Percentiles rank a stretch among this genome's conserved stretches.
phyloP scores from a whole-genome alignment of 306 rosid species.

The Sindora glabra region DNA sequence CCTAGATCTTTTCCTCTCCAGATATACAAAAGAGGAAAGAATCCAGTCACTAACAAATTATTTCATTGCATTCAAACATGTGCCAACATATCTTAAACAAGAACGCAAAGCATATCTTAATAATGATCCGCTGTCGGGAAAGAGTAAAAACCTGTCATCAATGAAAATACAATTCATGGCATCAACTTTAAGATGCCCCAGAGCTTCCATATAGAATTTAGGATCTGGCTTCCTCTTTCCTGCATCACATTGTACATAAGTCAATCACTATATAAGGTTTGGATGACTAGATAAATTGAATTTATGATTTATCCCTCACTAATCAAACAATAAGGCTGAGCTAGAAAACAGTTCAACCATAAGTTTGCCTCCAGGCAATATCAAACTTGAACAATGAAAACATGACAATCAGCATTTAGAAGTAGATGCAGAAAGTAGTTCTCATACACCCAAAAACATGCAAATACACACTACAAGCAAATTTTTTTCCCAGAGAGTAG shows the following conservation, averaged over 20 bases:
- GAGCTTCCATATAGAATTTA: slow-evolving; percentile 55
- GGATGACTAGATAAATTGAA: slow-evolving; percentile 4
- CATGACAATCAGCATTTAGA: background rate
- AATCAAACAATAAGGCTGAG: background rate
- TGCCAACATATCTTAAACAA: no score
- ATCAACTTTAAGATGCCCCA: slow-evolving; percentile 64
- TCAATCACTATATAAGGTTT: background rate
- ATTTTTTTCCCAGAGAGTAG: background rate
- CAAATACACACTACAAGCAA: background rate
- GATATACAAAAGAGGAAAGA: no score
- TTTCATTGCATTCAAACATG: no score
- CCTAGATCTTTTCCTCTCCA: no score
- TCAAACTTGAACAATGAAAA: background rate
- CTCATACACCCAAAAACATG: background rate
- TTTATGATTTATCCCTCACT: background rate
- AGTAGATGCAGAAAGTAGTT: background rate
- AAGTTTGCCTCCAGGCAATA: background rate
- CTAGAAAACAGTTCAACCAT: slow-evolving; percentile 10
- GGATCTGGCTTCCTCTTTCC: slow-evolving; percentile 95
- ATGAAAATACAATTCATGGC: slow-evolving; percentile 63
- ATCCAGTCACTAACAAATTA: no score
- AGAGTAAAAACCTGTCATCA: slow-evolving; percentile 69
- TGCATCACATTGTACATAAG: slow-evolving; percentile 30
- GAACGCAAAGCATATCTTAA: no score
- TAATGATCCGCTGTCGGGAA: no score